These are phyloP conservation scores for Sclerospora graminicola DNA, from an alignment of 352 stramenopile genomes.

Conservation along the genomic window DNA sequence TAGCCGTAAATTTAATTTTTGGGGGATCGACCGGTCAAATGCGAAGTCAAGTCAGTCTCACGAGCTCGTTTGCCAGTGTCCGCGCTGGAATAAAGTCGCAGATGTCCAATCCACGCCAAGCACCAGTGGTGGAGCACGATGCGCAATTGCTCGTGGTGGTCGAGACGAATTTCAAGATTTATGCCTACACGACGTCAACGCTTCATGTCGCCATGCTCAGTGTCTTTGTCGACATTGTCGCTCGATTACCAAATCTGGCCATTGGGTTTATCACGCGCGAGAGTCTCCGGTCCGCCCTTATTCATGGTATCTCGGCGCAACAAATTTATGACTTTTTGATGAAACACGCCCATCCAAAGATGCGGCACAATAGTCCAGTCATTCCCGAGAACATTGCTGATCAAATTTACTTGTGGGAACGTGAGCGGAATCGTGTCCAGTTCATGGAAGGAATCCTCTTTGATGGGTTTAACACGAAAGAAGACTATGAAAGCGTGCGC, in stretches of 20 bases:
- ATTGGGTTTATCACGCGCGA: slow-evolving; percentile 68
- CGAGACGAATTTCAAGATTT: slow-evolving; percentile 90
- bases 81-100: slow-evolving; percentile 36
- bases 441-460: slow-evolving; percentile 79
- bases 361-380: slow-evolving; percentile 53
- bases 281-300: slow-evolving; percentile 81
- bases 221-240: slow-evolving; percentile 87
- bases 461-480: slow-evolving; percentile 77
- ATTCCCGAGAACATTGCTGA: slow-evolving; percentile 86
- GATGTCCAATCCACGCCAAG: slow-evolving; percentile 21
- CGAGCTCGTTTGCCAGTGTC: slow-evolving; percentile 34
- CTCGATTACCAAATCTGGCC: slow-evolving; percentile 84
- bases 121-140: slow-evolving; percentile 23
- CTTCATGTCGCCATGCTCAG: slow-evolving; percentile 88
- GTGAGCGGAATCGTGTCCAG: slow-evolving; percentile 82
- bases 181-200: slow-evolving; percentile 84
- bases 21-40: slow-evolving; percentile 60
- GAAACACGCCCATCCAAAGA: slow-evolving; percentile 80
- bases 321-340: slow-evolving; percentile 90
- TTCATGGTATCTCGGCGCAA: slow-evolving; percentile 85
- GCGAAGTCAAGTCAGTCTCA: slow-evolving; percentile 33
- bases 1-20: slow-evolving; percentile 87
- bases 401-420: slow-evolving; percentile 88
- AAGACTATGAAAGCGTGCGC: slow-evolving; percentile 78
- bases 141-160: slow-evolving; percentile 64